Evolutionary conservation across 176 grass and related monocot genomes (phyloP), one percentile per base, ranked within the genome.

Genomic region (Oryza nivara): DNA sequence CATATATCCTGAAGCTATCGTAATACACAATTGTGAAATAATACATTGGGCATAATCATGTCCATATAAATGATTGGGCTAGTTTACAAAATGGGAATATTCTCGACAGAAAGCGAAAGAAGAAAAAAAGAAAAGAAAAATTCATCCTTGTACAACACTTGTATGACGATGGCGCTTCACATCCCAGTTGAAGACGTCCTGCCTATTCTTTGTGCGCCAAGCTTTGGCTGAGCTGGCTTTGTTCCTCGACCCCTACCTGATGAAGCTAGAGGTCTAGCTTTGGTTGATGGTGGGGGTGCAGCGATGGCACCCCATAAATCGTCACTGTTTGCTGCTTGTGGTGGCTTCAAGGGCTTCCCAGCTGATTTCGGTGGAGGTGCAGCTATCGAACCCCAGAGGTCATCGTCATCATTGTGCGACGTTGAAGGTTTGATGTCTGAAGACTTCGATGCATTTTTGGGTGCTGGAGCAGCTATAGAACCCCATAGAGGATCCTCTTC

Each of bases 281-380:
- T 99, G 67, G 93, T 96, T 77, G 85, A 86, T 9, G 97, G 97
- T 40, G 92, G 88, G 67, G 93, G 93, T 71, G 93, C 97, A 32
- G 97, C 93, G 68, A 99, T 96, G 43, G 92, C 93, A 65, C 93
- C 97, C 93, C 93, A 99, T 69, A 94, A 65, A 82, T 99, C 96
- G 22, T 82, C 91, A 68, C 52, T 89, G 28, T 85, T 86, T 0
- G 71, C 20, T 74, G 82, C 63, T 66, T 88, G 68, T 40, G 90
- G 72, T 40, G 86, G 67, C 38, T 92, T 92, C 46, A 67, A 80
- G 63, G 93, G 67, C 79, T 89, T 96, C 32, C 81, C 84, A 54
- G 70, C 81, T 52, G 93, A 88, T 87, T 92, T 99, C 10, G 97
- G 97, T 28, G 84, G 78, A 23, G 91, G 78, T 15, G 90, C 93